Percentiles rank a stretch among this genome's conserved stretches.
Conservation (phyloP, 257 asterid genomes). For the Solanum pinnatisectum region DNA sequence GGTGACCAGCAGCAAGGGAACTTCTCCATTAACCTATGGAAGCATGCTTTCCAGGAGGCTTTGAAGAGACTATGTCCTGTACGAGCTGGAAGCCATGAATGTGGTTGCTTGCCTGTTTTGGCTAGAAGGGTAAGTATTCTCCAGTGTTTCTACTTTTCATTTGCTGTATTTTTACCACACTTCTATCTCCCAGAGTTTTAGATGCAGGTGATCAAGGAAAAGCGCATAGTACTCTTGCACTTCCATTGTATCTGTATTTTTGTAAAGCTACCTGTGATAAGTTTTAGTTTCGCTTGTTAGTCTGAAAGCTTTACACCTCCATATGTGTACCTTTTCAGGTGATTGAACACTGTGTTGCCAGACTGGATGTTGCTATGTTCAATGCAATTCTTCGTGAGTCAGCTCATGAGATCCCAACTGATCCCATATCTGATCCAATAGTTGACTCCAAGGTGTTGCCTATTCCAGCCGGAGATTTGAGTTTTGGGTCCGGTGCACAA, state of each 20-base stretch:
- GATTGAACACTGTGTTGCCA: constrained; percentile 77
- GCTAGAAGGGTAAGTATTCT: constrained; percentile 59
- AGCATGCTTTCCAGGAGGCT: constrained; percentile 73
- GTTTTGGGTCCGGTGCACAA: constrained; percentile 97
- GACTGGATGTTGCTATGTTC: constrained; percentile 95
- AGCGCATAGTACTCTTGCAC: not conserved
- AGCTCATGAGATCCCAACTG: constrained; percentile 92
- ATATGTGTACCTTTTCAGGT: constrained; percentile 34
- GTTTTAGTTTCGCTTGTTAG: not conserved
- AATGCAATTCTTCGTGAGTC: constrained; percentile 98
- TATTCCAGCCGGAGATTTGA: constrained; percentile 92
- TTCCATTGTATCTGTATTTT: not conserved
- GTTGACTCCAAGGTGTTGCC: constrained; percentile 92
- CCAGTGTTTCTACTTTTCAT: not conserved
- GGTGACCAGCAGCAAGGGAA: constrained; percentile 78
- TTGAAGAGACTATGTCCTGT: constrained; percentile 84
- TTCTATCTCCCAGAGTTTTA: not conserved
- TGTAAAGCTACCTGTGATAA: not conserved
- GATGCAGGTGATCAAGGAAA: not conserved
- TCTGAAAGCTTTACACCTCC: not conserved
- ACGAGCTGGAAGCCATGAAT: constrained; percentile 83
- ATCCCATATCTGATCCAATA: constrained; percentile 97
- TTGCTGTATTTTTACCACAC: not conserved
- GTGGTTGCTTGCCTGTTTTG: constrained; percentile 95
- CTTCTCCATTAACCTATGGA: constrained; percentile 78